A percentile compares a stretch with the other conserved stretches of the same genome.
Conservation (phyloP, 2,329 filamentous ascomycete genomes). For the Venturiaceae sp. region DNA sequence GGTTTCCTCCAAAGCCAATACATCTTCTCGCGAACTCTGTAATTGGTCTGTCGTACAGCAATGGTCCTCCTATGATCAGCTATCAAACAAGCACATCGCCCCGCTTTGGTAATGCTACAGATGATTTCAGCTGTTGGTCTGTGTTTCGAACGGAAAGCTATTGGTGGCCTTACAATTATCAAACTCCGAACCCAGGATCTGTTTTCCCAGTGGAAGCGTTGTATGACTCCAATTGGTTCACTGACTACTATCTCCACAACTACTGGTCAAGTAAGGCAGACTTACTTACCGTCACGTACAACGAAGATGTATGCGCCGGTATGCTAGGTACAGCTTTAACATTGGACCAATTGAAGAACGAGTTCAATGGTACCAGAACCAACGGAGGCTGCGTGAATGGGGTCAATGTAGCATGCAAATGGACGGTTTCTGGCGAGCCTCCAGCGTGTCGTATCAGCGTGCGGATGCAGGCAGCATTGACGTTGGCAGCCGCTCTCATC, state of each 20-base stretch:
- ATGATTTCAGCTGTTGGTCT: constrained; percentile 4
- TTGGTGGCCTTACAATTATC: not conserved
- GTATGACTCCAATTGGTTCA: not conserved
- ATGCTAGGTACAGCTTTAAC: not conserved
- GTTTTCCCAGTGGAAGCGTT: not conserved
- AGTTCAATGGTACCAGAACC: constrained; percentile 1
- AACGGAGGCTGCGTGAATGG: constrained; percentile 14
- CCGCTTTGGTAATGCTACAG: not conserved
- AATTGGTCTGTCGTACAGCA: constrained; percentile 13
- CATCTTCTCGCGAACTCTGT: constrained; percentile 22
- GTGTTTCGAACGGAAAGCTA: not conserved
- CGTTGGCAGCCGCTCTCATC: constrained; percentile 15
- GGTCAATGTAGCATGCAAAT: constrained; percentile 8
- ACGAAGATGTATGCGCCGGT: not conserved
- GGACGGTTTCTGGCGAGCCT: constrained; percentile 9
- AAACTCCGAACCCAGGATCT: not conserved
- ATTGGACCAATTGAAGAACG: not conserved
- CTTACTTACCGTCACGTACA: not conserved
- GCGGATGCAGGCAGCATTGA: constrained; percentile 20
- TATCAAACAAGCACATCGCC: not conserved
- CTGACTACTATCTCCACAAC: not conserved
- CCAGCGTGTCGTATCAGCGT: constrained; percentile 19
- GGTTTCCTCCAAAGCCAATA: constrained; percentile 14
- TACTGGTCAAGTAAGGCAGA: not conserved
- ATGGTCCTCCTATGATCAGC: constrained; percentile 13